Evolutionary conservation across 495 filamentous ascomycete genomes (phyloP).

Genomic region (Diplogelasinospora grovesii): DNA sequence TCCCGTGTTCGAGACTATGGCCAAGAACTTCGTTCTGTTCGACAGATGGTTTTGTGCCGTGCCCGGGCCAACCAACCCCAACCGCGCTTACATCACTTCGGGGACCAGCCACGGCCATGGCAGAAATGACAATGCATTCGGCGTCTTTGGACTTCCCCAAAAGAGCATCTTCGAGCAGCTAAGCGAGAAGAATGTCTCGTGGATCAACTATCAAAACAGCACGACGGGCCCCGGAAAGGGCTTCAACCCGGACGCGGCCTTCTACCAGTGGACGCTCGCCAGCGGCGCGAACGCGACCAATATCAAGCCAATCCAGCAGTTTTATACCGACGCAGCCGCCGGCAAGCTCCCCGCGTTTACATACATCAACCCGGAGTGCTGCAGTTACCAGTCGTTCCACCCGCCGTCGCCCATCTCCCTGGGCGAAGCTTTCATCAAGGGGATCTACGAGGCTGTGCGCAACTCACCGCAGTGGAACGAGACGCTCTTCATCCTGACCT

Average conservation of each 20-base stretch:
- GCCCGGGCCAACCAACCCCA: conserved; percentile 46
- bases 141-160: conserved; percentile 33
- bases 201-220: conserved; percentile 44
- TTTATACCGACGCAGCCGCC: conserved; percentile 38
- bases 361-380: conserved; percentile 49
- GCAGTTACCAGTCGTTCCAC: conserved; percentile 43
- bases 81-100: conserved; percentile 40
- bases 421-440: conserved; percentile 44
- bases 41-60: conserved; percentile 47
- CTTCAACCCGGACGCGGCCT: conserved; percentile 22
- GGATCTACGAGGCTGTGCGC: conserved; percentile 33
- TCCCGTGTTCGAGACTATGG: conserved; percentile 39
- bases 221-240: conserved; percentile 8
- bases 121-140: conserved; percentile 38
- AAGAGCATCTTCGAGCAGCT: conserved; percentile 44
- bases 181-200: conserved; percentile 35
- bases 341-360: conserved; percentile 41
- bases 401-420: conserved; percentile 38
- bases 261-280: conserved; percentile 34
- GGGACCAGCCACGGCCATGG: conserved; percentile 45
- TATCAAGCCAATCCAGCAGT: conserved; percentile 33
- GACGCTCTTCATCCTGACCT: conserved; percentile 43
- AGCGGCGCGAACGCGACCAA: conserved; percentile 8
- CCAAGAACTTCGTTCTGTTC: conserved; percentile 47
- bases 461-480: conserved; percentile 16